Evolutionary conservation across 352 stramenopile genomes (phyloP).

Genomic region (Nothophytophthora sp.): DNA sequence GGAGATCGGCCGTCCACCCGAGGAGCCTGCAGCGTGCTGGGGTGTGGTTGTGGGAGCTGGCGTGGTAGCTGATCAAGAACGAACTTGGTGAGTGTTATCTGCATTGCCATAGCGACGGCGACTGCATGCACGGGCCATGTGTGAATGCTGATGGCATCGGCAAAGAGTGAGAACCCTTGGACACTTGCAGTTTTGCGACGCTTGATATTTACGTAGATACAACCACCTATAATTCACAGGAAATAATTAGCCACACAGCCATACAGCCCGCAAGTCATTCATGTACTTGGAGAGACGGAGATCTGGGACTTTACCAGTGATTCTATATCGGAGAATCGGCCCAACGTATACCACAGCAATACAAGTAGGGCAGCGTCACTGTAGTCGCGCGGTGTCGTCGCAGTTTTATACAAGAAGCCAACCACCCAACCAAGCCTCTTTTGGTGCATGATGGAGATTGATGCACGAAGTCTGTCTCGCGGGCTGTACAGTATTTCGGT

Average conservation of each 20-base stretch:
- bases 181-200: conserved; percentile 1
- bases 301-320: conserved; percentile 1
- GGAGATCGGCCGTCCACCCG: background rate
- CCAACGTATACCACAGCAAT: conserved; percentile 7
- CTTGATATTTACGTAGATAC: conserved; percentile 11
- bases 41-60: background rate
- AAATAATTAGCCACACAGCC: background rate
- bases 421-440: background rate
- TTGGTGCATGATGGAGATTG: conserved; percentile 8
- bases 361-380: background rate
- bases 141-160: background rate
- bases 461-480: conserved; percentile 2
- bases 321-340: conserved; percentile 1
- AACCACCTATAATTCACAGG: conserved; percentile 2
- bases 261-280: no score
- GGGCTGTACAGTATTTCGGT: conserved; percentile 5
- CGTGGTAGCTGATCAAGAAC: conserved; percentile 6
- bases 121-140: conserved; percentile 5
- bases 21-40: background rate
- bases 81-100: conserved; percentile 2
- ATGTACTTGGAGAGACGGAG: conserved; percentile 7
- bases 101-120: conserved; percentile 3
- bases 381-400: background rate
- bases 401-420: background rate
- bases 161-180: conserved; percentile 8